Evolutionary conservation across 2,329 filamentous ascomycete genomes (phyloP).

Genomic region (Hypoxylon sp.): DNA sequence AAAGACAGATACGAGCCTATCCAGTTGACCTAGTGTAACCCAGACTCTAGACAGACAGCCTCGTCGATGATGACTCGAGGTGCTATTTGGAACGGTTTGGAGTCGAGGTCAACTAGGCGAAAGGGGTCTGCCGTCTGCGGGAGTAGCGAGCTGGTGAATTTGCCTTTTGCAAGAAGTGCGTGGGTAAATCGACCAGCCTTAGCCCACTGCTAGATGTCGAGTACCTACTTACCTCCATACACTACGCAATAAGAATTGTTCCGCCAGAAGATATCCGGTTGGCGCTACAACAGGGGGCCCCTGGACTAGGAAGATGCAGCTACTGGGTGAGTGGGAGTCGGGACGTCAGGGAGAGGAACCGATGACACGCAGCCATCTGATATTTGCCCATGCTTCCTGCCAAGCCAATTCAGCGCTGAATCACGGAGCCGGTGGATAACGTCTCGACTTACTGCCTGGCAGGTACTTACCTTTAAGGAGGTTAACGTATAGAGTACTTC

Average conservation of each 20-base stretch:
- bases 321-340: conserved; percentile 38
- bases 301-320: conserved; percentile 37
- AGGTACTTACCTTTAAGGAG: conserved; percentile 3
- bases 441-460: conserved; percentile 15
- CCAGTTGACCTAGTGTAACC: conserved; percentile 24
- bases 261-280: conserved; percentile 40
- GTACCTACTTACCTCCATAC: conserved; percentile 26
- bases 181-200: conserved; percentile 40
- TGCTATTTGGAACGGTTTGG: conserved; percentile 31
- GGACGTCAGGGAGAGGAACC: conserved; percentile 43
- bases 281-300: conserved; percentile 41
- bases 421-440: conserved; percentile 16
- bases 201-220: conserved; percentile 35
- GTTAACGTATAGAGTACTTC: conserved; percentile 14
- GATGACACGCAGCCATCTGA: conserved; percentile 42
- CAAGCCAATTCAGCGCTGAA: conserved; percentile 31
- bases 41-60: conserved; percentile 5
- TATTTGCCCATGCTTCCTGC: conserved; percentile 37
- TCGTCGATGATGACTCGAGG: conserved; percentile 15
- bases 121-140: conserved; percentile 27
- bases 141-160: conserved; percentile 24
- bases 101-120: conserved; percentile 20
- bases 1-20: conserved; percentile 23
- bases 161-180: conserved; percentile 36
- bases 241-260: conserved; percentile 46